Base-by-base conservation (phyloP, 345 rosid genomes). In the rapeseed (Brassica napus) region DNA sequence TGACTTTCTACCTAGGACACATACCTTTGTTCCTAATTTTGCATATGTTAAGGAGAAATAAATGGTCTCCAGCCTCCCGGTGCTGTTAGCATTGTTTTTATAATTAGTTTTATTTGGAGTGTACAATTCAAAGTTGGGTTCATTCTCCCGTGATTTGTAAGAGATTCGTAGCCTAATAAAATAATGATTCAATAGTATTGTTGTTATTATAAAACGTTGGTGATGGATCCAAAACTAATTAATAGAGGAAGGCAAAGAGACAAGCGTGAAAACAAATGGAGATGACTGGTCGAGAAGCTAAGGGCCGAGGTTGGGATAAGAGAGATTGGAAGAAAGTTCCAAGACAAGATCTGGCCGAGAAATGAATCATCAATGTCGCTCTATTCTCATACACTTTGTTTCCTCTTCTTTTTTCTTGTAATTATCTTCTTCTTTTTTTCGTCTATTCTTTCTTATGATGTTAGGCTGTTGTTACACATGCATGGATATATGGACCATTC, bases 341-440 rank as follows among this genome's bases (percentile, higher is more conserved):
- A 79, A 73, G 82, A 73, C 44, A 28, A 61, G 82, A 79, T 67
- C 69, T 73, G 73, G 57, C 61, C 77, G 60, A 67, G 69, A 49
- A 32, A 73, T 68, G 64, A 59, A 68, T 72, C 69, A 67, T 59
- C 69, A 23, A 32, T 79, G 74, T 73, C 68, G 12, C 69, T 34
- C 68, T 79, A 72, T 79, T 66, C 78, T 68, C 82, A 21, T 72
- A 67, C 73, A 72, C 72, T 73, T 60, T 79, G 55, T 78, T 71
- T 15, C 39, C 26, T 54, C 6, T 8, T 14, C 4, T 6, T 52
- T 52, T 0, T 65, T 39, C 4, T 28, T 28, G 31, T 60, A 24
- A 10, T 12, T 61, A 9, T 61, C 18, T 30, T 31, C 15, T 30
- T 31, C 15, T 63, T 23, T 31, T 63, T 32, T 63, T 44, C 10